These are phyloP conservation scores for Alliaria petiolata DNA, from an alignment of 345 rosid species.

Conservation along the genomic window DNA sequence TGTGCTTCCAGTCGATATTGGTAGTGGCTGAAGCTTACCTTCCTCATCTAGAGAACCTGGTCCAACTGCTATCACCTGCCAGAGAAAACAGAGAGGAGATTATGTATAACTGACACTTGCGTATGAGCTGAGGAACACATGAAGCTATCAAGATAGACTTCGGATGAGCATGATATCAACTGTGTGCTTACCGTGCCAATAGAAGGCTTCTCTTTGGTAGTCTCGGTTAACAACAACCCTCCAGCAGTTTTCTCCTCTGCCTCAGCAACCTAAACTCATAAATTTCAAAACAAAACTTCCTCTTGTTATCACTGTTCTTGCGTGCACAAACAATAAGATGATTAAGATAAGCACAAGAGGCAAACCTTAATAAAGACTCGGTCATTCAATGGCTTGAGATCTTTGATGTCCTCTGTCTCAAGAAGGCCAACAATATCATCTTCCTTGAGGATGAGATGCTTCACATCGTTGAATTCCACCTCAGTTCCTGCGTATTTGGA, in stretches of 20 bases:
- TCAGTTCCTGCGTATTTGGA: conserved; percentile 95
- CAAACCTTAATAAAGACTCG: conserved; percentile 79
- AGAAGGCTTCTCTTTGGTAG: conserved; percentile 91
- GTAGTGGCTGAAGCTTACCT: conserved; percentile 52
- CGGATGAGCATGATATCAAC: background rate
- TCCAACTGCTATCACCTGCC: conserved; percentile 82
- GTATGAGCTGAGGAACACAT: background rate
- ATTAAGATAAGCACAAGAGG: background rate
- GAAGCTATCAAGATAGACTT: background rate
- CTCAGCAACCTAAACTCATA: conserved; percentile 62
- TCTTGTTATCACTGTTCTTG: background rate
- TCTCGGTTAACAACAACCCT: conserved; percentile 80
- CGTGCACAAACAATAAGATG: background rate
- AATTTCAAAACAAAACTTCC: background rate
- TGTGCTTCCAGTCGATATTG: conserved; percentile 61
- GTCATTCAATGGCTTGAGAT: conserved; percentile 91
- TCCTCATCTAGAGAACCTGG: conserved; percentile 84
- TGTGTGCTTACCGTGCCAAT: conserved; percentile 59
- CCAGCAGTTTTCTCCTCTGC: conserved; percentile 96
- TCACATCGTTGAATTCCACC: conserved; percentile 68
- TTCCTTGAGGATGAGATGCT: conserved; percentile 84
- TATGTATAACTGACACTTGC: background rate
- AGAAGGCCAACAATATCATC: conserved; percentile 91
- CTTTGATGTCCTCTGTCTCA: conserved; percentile 90
- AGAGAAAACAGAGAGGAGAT: background rate